Conservation (phyloP, 768 basidiomycete species). For the Suillus brevipes region DNA sequence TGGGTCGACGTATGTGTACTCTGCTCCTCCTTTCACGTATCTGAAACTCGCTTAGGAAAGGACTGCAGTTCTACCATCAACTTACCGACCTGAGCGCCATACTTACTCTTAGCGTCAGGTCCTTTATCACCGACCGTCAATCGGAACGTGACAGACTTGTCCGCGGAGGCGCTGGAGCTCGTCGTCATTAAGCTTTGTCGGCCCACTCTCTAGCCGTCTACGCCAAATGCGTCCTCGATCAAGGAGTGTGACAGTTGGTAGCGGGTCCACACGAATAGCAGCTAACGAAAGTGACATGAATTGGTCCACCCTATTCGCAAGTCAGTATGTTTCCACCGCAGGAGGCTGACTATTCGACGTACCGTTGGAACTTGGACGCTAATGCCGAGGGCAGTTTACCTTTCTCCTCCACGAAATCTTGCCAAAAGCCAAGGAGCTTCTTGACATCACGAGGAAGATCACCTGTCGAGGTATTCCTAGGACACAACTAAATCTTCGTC, state of each 20-base stretch:
- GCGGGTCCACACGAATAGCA: constrained; percentile 73
- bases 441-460: constrained; percentile 45
- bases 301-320: constrained; percentile 57
- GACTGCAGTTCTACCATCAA: constrained; percentile 85
- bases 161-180: constrained; percentile 61
- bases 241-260: constrained; percentile 66
- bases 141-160: constrained; percentile 67
- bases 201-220: constrained; percentile 67
- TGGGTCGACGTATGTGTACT: constrained; percentile 68
- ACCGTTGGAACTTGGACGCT: constrained; percentile 65
- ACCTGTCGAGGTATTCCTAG: constrained; percentile 37
- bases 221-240: constrained; percentile 66
- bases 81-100: constrained; percentile 61
- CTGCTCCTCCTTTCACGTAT: constrained; percentile 3
- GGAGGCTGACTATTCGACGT: constrained; percentile 22
- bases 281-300: constrained; percentile 78
- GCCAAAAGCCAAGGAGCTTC: constrained; percentile 60
- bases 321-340: constrained; percentile 5
- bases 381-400: constrained; percentile 41
- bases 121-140: constrained; percentile 63
- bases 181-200: constrained; percentile 47
- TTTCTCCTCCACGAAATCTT: constrained; percentile 41
- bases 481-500: constrained; percentile 52
- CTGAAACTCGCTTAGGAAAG: constrained; percentile 57
- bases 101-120: constrained; percentile 57